A percentile compares a stretch with the other conserved stretches of the same genome.
Conservation (phyloP, 2,329 filamentous ascomycete species). For the Epichloe typhina region DNA sequence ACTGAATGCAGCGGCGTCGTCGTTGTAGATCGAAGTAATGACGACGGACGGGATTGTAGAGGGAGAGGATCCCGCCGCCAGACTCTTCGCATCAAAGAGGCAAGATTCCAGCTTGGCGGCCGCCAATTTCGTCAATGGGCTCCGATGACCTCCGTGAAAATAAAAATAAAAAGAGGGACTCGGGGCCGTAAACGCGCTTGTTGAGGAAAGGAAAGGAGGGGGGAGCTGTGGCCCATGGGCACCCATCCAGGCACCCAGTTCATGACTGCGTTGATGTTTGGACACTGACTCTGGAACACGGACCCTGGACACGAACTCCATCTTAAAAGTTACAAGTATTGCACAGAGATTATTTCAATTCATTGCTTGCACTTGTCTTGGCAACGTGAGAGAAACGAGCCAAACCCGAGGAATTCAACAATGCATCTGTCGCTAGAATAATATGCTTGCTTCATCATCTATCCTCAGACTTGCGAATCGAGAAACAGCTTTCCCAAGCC, state of each 20-base stretch:
- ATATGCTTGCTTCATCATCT: background rate
- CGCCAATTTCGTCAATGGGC: background rate
- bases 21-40: background rate
- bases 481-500: slow-evolving; percentile 11
- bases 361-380: too few species aligned
- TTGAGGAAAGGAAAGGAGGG: too few species aligned
- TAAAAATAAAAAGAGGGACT: background rate
- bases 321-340: too few species aligned
- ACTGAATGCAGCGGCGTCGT: background rate
- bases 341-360: too few species aligned
- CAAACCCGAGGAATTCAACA: background rate
- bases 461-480: background rate
- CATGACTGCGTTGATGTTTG: too few species aligned
- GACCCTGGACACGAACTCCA: too few species aligned
- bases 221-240: background rate
- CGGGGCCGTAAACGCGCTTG: too few species aligned
- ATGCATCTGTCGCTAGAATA: background rate
- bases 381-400: background rate
- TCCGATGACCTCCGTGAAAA: background rate
- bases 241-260: too few species aligned
- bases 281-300: too few species aligned
- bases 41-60: background rate
- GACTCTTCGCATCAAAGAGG: slow-evolving; percentile 1
- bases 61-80: background rate
- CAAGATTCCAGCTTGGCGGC: background rate